Conservation (phyloP, 2,329 filamentous ascomycete genomes). For the Sporothrix variecibatus region DNA sequence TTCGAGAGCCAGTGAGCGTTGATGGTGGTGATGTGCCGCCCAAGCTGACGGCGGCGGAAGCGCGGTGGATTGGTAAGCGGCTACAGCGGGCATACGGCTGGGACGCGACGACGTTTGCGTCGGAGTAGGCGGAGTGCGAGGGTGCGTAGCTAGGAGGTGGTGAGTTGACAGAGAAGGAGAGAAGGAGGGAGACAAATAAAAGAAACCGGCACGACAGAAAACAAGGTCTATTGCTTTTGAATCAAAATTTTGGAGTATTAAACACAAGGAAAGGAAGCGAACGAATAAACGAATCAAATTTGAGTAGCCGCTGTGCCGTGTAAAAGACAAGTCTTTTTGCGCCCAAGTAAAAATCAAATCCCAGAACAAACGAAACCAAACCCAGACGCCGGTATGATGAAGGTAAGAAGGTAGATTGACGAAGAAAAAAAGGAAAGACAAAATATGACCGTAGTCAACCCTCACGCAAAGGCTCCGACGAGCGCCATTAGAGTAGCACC, state of each 20-base stretch:
- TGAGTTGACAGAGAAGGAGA: background rate
- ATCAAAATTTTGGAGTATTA: background rate
- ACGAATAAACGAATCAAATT: background rate
- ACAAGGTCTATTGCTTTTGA: constrained; percentile 2
- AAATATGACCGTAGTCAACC: background rate
- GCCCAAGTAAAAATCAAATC: background rate
- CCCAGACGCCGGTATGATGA: background rate
- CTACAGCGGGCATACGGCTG: constrained; percentile 23
- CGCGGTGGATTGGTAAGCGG: constrained; percentile 16
- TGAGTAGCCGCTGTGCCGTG: background rate
- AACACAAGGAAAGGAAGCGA: background rate
- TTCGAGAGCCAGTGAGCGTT: background rate
- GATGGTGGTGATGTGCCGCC: background rate
- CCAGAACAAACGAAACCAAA: background rate
- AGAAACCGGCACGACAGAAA: background rate
- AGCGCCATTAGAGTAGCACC: constrained; percentile 70
- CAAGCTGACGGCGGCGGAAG: background rate
- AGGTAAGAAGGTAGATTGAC: background rate
- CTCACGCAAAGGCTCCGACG: constrained; percentile 70
- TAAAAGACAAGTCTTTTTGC: background rate
- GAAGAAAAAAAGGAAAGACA: background rate
- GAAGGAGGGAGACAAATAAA: background rate
- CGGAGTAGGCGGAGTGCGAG: constrained; percentile 17
- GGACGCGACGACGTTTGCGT: constrained; percentile 19
- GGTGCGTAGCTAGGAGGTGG: background rate